Base-by-base conservation (phyloP, 371 early-diverging fungal genomes). In the Vairimorpha apis region DNA sequence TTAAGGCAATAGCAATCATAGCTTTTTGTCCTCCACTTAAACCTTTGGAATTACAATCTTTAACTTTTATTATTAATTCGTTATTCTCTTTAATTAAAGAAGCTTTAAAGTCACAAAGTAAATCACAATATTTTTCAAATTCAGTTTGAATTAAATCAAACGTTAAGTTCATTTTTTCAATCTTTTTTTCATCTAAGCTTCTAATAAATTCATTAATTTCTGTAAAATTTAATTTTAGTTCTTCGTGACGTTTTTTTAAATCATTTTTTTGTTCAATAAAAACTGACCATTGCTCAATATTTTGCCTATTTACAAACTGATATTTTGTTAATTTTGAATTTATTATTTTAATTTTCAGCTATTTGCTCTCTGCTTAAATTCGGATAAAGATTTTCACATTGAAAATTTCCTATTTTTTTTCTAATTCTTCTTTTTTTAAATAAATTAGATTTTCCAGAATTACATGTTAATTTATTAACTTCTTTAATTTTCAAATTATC, bases 1-100 rank as follows among this genome's bases (percentile, higher is more conserved):
- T 95, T 38, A 99, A 87, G 0, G 97, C 94, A 38, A 99, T 86
- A 18, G 95, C 95, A 79, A 91, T 90, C 38, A 99, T 85, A 0
- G 99, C 98, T 90, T 97, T 96, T 85, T 99, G 98, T 74, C 99
- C 99, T 73, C 99, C 99, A 25, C 95, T 95, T 23, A 99, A 81
- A 81, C 97, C 93, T 2, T 92, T 88, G 67, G 98, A 95, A 81
- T 94, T 94, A 70, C 92, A 91, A 86, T 99, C 97, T 82, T 95
- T 95, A 25, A 98, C 99, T 2, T 98, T 98, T 97, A 97, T 97
- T 2, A 99, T 97, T 79, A 91, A 91, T 81, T 98, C 93, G 30
- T 94, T 85, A 55, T 98, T 90, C 10, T 99, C 99, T 81, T 98
- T 98, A 1, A 93, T 91, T 83, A 99, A 99, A 0, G 99, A 98